These are phyloP conservation scores for Draba incana DNA, from an alignment of 345 rosid genomes.

Conservation along the genomic window DNA sequence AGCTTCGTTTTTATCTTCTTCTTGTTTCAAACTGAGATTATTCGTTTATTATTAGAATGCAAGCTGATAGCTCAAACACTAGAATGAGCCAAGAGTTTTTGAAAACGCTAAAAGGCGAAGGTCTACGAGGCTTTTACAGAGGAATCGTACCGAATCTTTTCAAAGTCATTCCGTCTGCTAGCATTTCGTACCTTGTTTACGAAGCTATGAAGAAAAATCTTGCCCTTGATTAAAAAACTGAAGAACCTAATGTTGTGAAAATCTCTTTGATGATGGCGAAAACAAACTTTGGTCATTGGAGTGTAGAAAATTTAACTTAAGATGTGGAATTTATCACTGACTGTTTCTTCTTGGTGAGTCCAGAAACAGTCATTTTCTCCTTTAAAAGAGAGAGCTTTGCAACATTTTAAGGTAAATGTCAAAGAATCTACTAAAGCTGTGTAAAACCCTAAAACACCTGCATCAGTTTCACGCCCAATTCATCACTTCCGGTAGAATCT, in stretches of 20 bases:
- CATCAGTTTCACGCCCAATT: constrained; percentile 40
- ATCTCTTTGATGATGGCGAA: constrained; percentile 34
- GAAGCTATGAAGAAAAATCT: constrained; percentile 91
- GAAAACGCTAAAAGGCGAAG: constrained; percentile 78
- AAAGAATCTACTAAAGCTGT: constrained; percentile 25
- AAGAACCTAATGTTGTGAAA: constrained; percentile 3
- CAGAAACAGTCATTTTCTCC: not conserved
- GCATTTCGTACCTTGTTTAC: constrained; percentile 61
- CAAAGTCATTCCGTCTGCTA: constrained; percentile 64
- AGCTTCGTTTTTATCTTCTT: not conserved
- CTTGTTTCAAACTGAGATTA: not conserved
- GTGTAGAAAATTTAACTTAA: constrained; percentile 15
- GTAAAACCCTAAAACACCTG: constrained; percentile 36
- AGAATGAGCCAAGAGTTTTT: constrained; percentile 85
- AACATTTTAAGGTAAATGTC: not conserved
- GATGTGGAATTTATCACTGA: not conserved
- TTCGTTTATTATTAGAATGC: constrained; percentile 63
- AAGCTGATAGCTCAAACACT: constrained; percentile 67
- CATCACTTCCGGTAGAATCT: constrained; percentile 36
- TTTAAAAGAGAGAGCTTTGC: constrained; percentile 15
- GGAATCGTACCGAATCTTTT: constrained; percentile 93
- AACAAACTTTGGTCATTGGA: not conserved
- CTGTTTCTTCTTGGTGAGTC: constrained; percentile 14
- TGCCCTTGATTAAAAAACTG: constrained; percentile 48
- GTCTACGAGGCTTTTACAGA: constrained; percentile 85